A percentile compares a stretch with the other conserved stretches of the same genome.
phyloP scores from a whole-genome alignment of 1,284 basidiomycete species.

The Mycena sp. region DNA sequence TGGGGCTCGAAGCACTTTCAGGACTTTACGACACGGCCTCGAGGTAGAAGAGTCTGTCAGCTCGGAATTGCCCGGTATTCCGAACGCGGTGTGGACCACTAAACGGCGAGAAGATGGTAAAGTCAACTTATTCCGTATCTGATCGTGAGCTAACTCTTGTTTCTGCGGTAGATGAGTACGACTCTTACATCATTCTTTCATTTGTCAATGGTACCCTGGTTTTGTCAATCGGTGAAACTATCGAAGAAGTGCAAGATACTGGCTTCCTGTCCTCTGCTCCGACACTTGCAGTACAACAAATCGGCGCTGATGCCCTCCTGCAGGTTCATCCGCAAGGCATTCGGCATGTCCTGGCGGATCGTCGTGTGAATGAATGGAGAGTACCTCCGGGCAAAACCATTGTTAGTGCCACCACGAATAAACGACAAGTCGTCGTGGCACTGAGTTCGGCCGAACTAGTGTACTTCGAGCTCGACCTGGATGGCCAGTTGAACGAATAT shows the following conservation, averaged over 20 bases:
- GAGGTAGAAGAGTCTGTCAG: constrained; percentile 94
- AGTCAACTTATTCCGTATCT: constrained; percentile 39
- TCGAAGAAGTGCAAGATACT: constrained; percentile 97
- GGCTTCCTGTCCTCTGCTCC: constrained; percentile 95
- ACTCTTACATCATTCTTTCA: constrained; percentile 95
- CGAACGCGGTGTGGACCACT: constrained; percentile 96
- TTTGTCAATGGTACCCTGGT: constrained; percentile 97
- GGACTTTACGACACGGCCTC: constrained; percentile 90
- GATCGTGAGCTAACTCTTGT: too few species aligned
- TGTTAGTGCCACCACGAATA: constrained; percentile 91
- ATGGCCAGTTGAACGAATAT: constrained; percentile 97
- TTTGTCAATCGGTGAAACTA: constrained; percentile 94
- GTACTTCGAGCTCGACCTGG: constrained; percentile 94
- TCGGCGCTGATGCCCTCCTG: constrained; percentile 89
- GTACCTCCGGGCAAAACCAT: constrained; percentile 88
- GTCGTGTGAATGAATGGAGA: constrained; percentile 94
- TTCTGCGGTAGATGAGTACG: constrained; percentile 80
- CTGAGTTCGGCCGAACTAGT: constrained; percentile 93
- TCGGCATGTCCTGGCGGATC: constrained; percentile 89
- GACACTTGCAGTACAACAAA: constrained; percentile 96
- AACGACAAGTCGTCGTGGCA: constrained; percentile 93
- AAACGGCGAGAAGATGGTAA: constrained; percentile 87
- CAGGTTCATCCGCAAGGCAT: constrained; percentile 97
- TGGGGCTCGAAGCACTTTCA: constrained; percentile 85
- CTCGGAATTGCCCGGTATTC: constrained; percentile 93